Conservation (phyloP, 768 basidiomycete species). For the Clitopilus hobsonii region DNA sequence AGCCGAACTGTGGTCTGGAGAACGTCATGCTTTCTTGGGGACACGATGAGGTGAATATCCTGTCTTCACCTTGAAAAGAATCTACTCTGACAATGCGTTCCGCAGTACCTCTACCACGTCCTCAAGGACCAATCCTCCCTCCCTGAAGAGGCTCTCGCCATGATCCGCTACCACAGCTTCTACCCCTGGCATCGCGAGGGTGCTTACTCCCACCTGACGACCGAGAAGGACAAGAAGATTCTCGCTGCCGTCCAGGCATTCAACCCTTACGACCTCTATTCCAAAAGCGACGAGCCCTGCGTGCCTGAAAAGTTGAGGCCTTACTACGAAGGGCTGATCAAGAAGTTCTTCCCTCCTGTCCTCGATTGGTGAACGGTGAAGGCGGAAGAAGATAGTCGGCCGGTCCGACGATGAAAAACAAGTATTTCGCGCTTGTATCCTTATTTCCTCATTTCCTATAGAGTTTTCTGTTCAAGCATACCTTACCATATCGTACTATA, state of each 20-base stretch:
- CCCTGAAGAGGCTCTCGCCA: slow-evolving; percentile 77
- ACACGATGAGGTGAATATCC: slow-evolving; percentile 73
- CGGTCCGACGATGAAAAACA: not conserved
- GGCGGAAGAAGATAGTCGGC: not conserved
- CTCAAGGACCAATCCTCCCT: slow-evolving; percentile 79
- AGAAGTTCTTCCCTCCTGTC: slow-evolving; percentile 78
- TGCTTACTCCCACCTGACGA: slow-evolving; percentile 77
- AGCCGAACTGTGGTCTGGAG: slow-evolving; percentile 75
- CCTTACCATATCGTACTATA: too few relatives aligned
- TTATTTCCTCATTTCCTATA: slow-evolving; percentile 1
- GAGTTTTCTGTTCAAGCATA: not conserved
- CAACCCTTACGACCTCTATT: slow-evolving; percentile 94
- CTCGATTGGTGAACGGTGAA: slow-evolving; percentile 66
- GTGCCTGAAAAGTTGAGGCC: slow-evolving; percentile 61
- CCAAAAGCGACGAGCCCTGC: slow-evolving; percentile 74
- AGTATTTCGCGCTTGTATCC: not conserved
- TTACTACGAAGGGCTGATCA: slow-evolving; percentile 80
- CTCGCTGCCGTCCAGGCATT: slow-evolving; percentile 79
- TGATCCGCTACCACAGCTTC: slow-evolving; percentile 95
- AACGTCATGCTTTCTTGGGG: slow-evolving; percentile 90
- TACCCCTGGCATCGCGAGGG: slow-evolving; percentile 93
- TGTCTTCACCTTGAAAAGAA: not conserved
- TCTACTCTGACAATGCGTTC: not conserved
- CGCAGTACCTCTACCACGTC: slow-evolving; percentile 78
- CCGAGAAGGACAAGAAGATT: slow-evolving; percentile 59